Conservation (phyloP, 2,329 filamentous ascomycete genomes). For the Beauveria rudraprayagi region DNA sequence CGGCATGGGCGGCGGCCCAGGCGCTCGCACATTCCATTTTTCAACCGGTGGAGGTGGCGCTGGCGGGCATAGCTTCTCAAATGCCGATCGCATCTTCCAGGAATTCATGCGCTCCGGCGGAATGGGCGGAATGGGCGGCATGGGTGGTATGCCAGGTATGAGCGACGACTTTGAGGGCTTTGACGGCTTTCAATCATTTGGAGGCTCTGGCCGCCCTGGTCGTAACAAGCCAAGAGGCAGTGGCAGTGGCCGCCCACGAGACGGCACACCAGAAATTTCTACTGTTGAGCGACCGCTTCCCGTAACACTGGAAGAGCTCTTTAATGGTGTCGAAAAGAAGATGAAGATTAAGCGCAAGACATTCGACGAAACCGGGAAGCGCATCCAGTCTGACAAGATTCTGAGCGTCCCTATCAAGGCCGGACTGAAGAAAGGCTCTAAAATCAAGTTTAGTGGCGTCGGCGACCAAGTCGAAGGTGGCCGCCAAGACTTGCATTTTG, state of each 20-base stretch:
- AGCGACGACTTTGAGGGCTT: constrained; percentile 44
- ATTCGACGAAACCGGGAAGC: constrained; percentile 78
- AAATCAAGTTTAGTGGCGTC: constrained; percentile 97
- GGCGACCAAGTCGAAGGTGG: constrained; percentile 96
- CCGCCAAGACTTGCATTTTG: constrained; percentile 89
- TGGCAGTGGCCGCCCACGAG: constrained; percentile 23
- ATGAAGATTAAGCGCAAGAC: constrained; percentile 98
- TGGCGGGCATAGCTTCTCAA: constrained; percentile 71
- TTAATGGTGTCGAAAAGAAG: constrained; percentile 82
- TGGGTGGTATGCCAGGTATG: constrained; percentile 31
- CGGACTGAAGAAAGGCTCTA: constrained; percentile 90
- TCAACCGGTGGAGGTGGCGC: constrained; percentile 44
- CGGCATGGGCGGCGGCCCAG: constrained; percentile 33
- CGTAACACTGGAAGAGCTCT: constrained; percentile 82
- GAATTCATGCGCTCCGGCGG: constrained; percentile 63
- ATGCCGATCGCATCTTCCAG: constrained; percentile 75
- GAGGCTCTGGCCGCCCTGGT: constrained; percentile 29
- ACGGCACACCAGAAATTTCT: constrained; percentile 74
- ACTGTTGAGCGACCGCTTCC: constrained; percentile 80
- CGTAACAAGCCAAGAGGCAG: constrained; percentile 18
- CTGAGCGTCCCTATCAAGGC: constrained; percentile 93
- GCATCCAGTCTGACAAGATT: constrained; percentile 79
- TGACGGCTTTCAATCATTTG: constrained; percentile 46
- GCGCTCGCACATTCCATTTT: constrained; percentile 56
- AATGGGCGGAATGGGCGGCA: constrained; percentile 29